Evolutionary conservation across 1,284 basidiomycete species (phyloP), one percentile per base, ranked within the genome.

Genomic region (Tylopilus microsporus): DNA sequence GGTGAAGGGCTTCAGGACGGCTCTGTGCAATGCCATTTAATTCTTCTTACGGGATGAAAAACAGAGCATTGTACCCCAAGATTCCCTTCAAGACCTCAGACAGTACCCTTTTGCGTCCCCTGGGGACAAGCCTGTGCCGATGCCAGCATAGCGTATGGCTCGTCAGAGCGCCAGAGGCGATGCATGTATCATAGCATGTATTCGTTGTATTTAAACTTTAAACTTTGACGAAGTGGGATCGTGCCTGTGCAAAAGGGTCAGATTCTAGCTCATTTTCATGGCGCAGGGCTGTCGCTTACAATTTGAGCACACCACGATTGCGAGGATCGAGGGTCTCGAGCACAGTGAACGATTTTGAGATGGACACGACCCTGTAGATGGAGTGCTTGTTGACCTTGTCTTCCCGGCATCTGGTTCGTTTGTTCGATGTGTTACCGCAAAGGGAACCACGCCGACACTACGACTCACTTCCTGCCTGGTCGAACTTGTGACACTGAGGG

Each of bases 341-440:
- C 0, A 74, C 72, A 5, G 75, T 74, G 62, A 81, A 80, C 59
- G 81, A 67, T 64, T 82, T 82, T 6, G 77, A 75, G 56, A 80
- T 74, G 52, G 76, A 79, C 3, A 79, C 79, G 30, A 81, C 68
- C 36, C 81, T 73, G 61, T 81, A 82, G 57, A 78, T 73, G 0
- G 80, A 76, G 64, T 81, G 62, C 41, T 73, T 70, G 18, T 74
- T 68, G 5, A 76, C 70, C 0, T 59, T 41, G 16, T 32, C 53
- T 34, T 49, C 30, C 19, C 36, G 46, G 65, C 5, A 76, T 25
- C 25, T 25, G 25, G 71, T 62, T 79, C 79, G 59, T 82, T 82
- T n/a, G 75, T 79, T 48, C 25, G 25, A 25, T 4, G 25, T 25
- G 25, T 25, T 25, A 25, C 25, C 25, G 25, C 25, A 25, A 25